A percentile compares a stretch with the other conserved stretches of the same genome.
These are phyloP conservation scores for Balakata baccata DNA, from an alignment of 345 rosid genomes.

Conservation along the genomic window DNA sequence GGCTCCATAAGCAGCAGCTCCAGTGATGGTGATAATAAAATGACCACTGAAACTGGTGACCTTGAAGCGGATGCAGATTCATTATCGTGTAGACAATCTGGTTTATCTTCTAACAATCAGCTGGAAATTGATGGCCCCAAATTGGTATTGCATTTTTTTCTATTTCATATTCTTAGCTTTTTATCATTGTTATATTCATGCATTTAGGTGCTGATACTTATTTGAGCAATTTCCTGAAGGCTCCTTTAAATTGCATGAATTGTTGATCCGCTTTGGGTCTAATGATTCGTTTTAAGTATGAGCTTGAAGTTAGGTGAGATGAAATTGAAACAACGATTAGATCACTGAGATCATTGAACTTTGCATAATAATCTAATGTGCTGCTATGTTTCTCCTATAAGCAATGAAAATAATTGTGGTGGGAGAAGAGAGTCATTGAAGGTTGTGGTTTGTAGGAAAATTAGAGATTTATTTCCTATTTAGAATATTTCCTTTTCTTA, in stretches of 20 bases:
- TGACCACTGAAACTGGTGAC: slow-evolving; percentile 68
- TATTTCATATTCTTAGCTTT: background rate
- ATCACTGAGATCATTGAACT: background rate
- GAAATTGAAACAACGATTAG: background rate
- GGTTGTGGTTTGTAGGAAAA: background rate
- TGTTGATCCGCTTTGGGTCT: background rate
- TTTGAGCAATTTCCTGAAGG: background rate
- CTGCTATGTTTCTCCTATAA: background rate
- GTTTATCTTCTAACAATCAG: slow-evolving; percentile 68
- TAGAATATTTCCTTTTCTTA: no score
- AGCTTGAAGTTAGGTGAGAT: background rate
- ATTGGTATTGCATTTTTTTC: slow-evolving; percentile 50
- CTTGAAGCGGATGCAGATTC: slow-evolving; percentile 99
- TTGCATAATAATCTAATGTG: background rate
- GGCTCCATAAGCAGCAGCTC: slow-evolving; percentile 89
- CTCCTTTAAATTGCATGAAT: background rate
- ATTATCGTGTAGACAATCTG: slow-evolving; percentile 81
- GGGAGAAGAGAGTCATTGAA: background rate
- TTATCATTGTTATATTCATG: background rate
- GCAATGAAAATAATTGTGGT: background rate
- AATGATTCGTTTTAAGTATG: background rate
- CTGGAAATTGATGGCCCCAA: slow-evolving; percentile 64
- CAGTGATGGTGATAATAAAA: slow-evolving; percentile 75
- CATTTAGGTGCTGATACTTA: background rate
- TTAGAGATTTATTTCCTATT: no score